phyloP scores from a whole-genome alignment of 306 rosid genomes.

The Lablab purpureus region DNA sequence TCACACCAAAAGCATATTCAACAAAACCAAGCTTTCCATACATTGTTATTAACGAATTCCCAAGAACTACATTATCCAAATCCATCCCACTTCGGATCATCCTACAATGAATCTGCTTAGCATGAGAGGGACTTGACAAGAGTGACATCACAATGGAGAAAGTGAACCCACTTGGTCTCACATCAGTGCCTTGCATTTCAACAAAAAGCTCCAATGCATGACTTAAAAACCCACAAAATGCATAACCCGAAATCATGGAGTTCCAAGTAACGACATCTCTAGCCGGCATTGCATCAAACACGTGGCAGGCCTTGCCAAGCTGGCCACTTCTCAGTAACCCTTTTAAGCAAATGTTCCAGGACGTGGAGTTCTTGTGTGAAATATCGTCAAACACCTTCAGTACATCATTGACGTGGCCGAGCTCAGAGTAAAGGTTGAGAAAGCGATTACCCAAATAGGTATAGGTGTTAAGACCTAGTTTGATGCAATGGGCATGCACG shows the following conservation, averaged over 20 bases:
- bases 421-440: slow-evolving; percentile 60
- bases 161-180: slow-evolving; percentile 75
- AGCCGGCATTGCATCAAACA: slow-evolving; percentile 79
- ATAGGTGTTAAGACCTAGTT: slow-evolving; percentile 68
- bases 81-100: slow-evolving; percentile 62
- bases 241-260: slow-evolving; percentile 68
- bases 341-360: slow-evolving; percentile 71
- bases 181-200: slow-evolving; percentile 67
- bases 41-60: slow-evolving; percentile 82
- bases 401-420: slow-evolving; percentile 61
- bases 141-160: slow-evolving; percentile 65
- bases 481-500: slow-evolving; percentile 73
- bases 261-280: slow-evolving; percentile 89
- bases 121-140: slow-evolving; percentile 57
- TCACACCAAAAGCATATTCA: slow-evolving; percentile 65
- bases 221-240: slow-evolving; percentile 56
- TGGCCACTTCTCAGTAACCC: slow-evolving; percentile 63
- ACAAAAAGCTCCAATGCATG: slow-evolving; percentile 56
- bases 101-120: slow-evolving; percentile 74
- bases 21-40: slow-evolving; percentile 71
- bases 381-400: slow-evolving; percentile 66
- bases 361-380: slow-evolving; percentile 62
- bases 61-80: slow-evolving; percentile 67
- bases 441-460: slow-evolving; percentile 79
- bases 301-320: slow-evolving; percentile 48